Evolutionary conservation across 2,329 filamentous ascomycete genomes (phyloP), one percentile per base, ranked within the genome.

Genomic region (Paraconiothyrium sp.): DNA sequence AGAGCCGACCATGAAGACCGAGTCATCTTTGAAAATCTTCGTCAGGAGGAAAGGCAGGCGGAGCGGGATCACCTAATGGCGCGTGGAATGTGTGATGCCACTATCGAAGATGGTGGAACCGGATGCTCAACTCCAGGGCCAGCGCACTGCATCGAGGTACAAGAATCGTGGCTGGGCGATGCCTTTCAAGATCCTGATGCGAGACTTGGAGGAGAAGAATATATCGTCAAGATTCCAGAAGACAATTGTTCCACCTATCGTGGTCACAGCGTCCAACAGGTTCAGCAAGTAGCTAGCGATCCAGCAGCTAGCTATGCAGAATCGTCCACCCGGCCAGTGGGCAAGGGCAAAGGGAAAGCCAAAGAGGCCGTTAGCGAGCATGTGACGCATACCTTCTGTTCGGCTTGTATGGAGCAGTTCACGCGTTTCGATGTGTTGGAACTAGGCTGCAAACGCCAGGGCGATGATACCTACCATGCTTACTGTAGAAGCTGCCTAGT

Each of bases 401-500:
- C 49, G 3, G 57, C 62, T 32, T 67, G 66, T 43, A 57, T 67
- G 54, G 64, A 68, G 22, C 32, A 6, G 22, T 24, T 50, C 24
- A 41, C 62, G 5, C 62, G 58, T 49, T 65, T 67, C 57, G 66
- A 67, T 44, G 41, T 60, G 5, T 57, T 67, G 1, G 54, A 65
- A 37, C 47, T 67, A 9, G 34, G 11, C 20, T 67, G 62, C 56
- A 64, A 62, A 41, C 63, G 59, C n/a, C n/a, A 52, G 32, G 58
- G 47, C 10, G 61, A 67, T 4, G 39, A 35, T 4, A 43, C 44
- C 49, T n/a, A 14, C 41, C 66, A 72, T 32, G 59, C 59, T 11
- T 73, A 71, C 54, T 73, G 71, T 55, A 51, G 63, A 2, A 48
- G 35, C 7, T 73, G 71, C 51, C 32, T 72, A 8, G 50, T 58